phyloP scores from a whole-genome alignment of 2,329 filamentous ascomycete genomes.

The Xylaria polymorpha region DNA sequence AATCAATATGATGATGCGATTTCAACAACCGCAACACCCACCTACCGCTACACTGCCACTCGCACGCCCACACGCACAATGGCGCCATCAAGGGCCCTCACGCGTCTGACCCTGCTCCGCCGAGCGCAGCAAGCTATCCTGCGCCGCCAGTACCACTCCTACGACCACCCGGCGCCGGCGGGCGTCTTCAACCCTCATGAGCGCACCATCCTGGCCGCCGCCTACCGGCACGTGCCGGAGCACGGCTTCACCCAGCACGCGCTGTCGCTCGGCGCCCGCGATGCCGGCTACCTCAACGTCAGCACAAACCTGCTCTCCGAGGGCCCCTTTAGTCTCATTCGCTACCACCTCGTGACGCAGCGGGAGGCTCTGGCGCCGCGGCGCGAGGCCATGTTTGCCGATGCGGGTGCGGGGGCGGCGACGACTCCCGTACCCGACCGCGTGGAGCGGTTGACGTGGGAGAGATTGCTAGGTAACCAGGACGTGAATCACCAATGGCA shows the following conservation, averaged over 20 bases:
- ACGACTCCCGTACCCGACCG: constrained; percentile 59
- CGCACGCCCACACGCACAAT: constrained; percentile 30
- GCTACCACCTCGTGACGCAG: constrained; percentile 78
- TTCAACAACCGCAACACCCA: background rate
- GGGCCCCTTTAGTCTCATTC: constrained; percentile 83
- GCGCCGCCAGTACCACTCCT: constrained; percentile 73
- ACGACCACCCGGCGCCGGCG: constrained; percentile 70
- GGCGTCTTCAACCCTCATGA: constrained; percentile 75
- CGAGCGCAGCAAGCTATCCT: constrained; percentile 21
- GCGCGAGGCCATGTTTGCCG: constrained; percentile 54
- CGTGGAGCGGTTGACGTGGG: constrained; percentile 78
- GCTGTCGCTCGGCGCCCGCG: constrained; percentile 80
- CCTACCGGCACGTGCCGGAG: constrained; percentile 79
- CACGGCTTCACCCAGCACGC: constrained; percentile 84
- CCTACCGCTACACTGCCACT: background rate
- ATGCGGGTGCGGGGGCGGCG: constrained; percentile 40
- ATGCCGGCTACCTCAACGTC: constrained; percentile 87
- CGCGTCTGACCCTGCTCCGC: constrained; percentile 36
- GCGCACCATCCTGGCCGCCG: constrained; percentile 81
- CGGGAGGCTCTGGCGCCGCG: constrained; percentile 67
- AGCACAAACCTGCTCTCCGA: constrained; percentile 84
- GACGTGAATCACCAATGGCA: constrained; percentile 83
- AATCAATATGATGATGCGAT: constrained; percentile 18
- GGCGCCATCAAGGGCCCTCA: constrained; percentile 46
- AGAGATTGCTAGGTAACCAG: constrained; percentile 79